These are phyloP conservation scores for Wickerhamiella parazyma DNA, from an alignment of 805 yeast species.

Conservation along the genomic window DNA sequence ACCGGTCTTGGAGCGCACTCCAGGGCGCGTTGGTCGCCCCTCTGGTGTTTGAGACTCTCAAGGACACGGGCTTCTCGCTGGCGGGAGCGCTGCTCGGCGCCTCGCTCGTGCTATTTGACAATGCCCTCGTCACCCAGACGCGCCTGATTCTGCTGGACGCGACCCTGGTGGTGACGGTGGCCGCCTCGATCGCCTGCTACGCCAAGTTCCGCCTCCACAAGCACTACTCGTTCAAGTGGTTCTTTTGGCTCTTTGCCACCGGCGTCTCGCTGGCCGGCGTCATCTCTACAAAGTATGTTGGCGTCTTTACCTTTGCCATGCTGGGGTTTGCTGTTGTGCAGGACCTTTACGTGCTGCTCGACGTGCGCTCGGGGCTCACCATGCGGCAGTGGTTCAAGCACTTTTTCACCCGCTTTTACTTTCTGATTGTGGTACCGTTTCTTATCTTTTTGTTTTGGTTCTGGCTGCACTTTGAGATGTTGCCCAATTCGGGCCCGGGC, in stretches of 20 bases:
- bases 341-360: constrained; percentile 40
- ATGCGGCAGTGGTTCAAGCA: constrained; percentile 32
- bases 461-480: constrained; percentile 63
- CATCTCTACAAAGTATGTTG: constrained; percentile 93
- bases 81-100: constrained; percentile 68
- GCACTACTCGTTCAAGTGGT: constrained; percentile 78
- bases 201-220: constrained; percentile 53
- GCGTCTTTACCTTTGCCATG: constrained; percentile 72
- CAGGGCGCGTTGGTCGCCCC: constrained; percentile 81
- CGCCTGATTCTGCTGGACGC: constrained; percentile 87
- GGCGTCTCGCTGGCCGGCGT: constrained; percentile 84
- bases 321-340: constrained; percentile 83
- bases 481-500: constrained; percentile 79
- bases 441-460: constrained; percentile 57
- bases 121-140: constrained; percentile 70
- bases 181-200: constrained; percentile 63
- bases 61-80: constrained; percentile 54
- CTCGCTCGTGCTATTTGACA: constrained; percentile 54
- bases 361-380: constrained; percentile 55
- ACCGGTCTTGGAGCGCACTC: constrained; percentile 78
- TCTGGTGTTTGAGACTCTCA: constrained; percentile 68
- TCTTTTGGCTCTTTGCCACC: constrained; percentile 78
- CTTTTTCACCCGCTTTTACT: constrained; percentile 56
- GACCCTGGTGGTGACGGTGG: constrained; percentile 77
- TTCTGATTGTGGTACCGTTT: constrained; percentile 61